phyloP scores from a whole-genome alignment of 305 asterid species.

The Rubia tinctorum region DNA sequence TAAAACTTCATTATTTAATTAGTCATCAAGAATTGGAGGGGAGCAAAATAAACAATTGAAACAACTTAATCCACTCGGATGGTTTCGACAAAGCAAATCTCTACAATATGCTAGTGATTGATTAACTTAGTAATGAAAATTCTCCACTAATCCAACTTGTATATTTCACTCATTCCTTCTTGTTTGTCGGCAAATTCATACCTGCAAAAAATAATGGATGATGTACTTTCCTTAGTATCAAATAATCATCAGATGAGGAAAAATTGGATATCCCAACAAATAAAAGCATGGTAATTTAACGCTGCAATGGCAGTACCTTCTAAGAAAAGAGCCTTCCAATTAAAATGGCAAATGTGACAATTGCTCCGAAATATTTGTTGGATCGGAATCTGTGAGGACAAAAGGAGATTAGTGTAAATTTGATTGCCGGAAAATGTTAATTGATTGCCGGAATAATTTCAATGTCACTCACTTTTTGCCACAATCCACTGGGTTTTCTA shows the following conservation, averaged over 20 bases:
- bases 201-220: not conserved
- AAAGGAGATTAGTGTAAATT: not conserved
- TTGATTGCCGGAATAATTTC: not conserved
- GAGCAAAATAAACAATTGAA: not conserved
- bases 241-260: not conserved
- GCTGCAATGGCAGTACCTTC: not conserved
- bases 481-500: slow-evolving; percentile 17
- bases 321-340: slow-evolving; percentile 8
- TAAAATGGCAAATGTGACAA: slow-evolving; percentile 1
- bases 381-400: not conserved
- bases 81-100: not conserved
- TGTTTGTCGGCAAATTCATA: slow-evolving; percentile 11
- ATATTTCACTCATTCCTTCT: not conserved
- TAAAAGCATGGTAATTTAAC: too few relatives aligned
- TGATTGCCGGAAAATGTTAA: not conserved
- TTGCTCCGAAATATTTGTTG: slow-evolving; percentile 7
- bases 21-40: not conserved
- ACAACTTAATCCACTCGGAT: not conserved
- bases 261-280: too few relatives aligned
- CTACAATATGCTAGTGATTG: not conserved
- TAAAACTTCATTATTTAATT: too few relatives aligned
- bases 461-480: slow-evolving; percentile 13
- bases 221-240: not conserved
- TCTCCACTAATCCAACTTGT: not conserved
- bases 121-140: not conserved